Conservation (phyloP, 495 filamentous ascomycete genomes). For the Polyplosphaeria fusca region DNA sequence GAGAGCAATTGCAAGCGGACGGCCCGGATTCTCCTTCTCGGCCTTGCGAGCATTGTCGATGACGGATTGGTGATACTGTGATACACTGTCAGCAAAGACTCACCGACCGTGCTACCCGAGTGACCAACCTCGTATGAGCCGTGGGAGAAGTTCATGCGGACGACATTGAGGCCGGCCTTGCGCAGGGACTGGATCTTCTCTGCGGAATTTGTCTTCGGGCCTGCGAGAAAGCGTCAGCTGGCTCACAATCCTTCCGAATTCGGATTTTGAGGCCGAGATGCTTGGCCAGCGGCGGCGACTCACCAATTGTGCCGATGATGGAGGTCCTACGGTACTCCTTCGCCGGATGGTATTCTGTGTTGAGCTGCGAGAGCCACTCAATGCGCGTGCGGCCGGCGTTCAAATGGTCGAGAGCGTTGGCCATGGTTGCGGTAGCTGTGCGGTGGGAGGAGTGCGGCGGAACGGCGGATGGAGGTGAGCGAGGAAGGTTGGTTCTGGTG, state of each 20-base stretch:
- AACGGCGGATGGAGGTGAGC: neutral
- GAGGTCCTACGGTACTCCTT: conserved; percentile 92
- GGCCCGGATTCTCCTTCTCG: conserved; percentile 68
- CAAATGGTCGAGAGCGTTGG: conserved; percentile 75
- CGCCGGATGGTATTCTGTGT: conserved; percentile 73
- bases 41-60: conserved; percentile 90
- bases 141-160: conserved; percentile 99
- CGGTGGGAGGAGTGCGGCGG: neutral
- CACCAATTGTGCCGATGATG: conserved; percentile 93
- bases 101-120: too few species aligned
- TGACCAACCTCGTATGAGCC: conserved; percentile 68
- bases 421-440: conserved; percentile 44
- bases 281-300: too few species aligned
- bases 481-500: neutral
- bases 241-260: neutral
- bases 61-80: conserved; percentile 82
- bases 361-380: conserved; percentile 83
- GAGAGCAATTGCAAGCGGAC: conserved; percentile 92
- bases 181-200: conserved; percentile 94
- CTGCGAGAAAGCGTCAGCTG: neutral
- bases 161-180: conserved; percentile 86
- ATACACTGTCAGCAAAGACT: conserved; percentile 35
- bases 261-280: neutral
- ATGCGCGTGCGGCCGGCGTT: conserved; percentile 73
- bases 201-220: conserved; percentile 97